A percentile compares a stretch with the other conserved stretches of the same genome.
phyloP scores from a whole-genome alignment of 441 rosid species.

The Populus hybrid region DNA sequence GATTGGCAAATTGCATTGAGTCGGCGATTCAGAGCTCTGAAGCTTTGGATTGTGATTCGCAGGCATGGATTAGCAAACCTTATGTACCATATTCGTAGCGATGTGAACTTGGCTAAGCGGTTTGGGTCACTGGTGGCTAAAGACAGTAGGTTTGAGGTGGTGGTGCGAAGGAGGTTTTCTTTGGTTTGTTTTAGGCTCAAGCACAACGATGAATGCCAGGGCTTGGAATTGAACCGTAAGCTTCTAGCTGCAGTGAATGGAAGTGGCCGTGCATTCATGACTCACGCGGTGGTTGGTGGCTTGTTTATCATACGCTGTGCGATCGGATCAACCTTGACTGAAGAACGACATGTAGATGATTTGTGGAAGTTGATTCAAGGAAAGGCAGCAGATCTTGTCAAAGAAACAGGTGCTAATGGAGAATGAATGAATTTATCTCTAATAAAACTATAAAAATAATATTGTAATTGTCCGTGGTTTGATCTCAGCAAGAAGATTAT shows the following conservation, averaged over 20 bases:
- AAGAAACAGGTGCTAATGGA: too few relatives aligned
- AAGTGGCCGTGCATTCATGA: conserved; percentile 25
- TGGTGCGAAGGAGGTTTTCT: conserved; percentile 18
- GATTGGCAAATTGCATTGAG: conserved; percentile 34
- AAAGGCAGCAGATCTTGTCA: conserved; percentile 3
- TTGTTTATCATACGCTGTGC: conserved; percentile 19
- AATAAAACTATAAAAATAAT: too few relatives aligned
- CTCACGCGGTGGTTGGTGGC: conserved; percentile 24
- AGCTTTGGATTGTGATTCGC: conserved; percentile 36
- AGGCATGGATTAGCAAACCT: conserved; percentile 26
- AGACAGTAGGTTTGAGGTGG: conserved; percentile 21
- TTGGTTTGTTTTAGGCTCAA: conserved; percentile 40
- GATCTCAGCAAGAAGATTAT: too few relatives aligned
- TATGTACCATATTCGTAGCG: conserved; percentile 25
- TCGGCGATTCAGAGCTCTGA: conserved; percentile 30
- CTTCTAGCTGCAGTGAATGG: conserved; percentile 18
- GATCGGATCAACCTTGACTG: conserved; percentile 26
- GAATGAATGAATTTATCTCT: too few relatives aligned
- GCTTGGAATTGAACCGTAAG: conserved; percentile 2
- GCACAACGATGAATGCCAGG: background rate
- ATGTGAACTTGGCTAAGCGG: conserved; percentile 26
- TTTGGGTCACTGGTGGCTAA: conserved; percentile 21
- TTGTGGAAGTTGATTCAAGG: conserved; percentile 31
- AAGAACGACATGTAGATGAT: conserved; percentile 20
- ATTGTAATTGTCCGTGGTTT: too few relatives aligned